Evolutionary conservation across 1,139 yeast genomes (phyloP).

Genomic region (Geotrichum reessii): DNA sequence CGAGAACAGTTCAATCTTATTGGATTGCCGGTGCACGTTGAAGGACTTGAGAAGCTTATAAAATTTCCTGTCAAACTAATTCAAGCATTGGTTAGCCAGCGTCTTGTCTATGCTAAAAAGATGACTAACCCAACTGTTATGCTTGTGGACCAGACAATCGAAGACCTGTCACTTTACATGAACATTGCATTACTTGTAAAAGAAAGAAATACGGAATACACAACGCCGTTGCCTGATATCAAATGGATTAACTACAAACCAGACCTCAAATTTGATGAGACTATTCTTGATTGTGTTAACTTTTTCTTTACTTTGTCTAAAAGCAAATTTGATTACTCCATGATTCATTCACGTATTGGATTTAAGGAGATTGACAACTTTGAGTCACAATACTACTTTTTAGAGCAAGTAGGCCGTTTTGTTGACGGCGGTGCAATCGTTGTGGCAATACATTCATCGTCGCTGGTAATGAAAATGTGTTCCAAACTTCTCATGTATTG

Average conservation of each 20-base stretch:
- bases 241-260: conserved; percentile 73
- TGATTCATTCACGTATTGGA: conserved; percentile 51
- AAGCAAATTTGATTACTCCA: conserved; percentile 71
- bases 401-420: conserved; percentile 64
- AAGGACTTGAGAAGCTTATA: conserved; percentile 60
- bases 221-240: conserved; percentile 52
- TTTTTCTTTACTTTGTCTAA: conserved; percentile 67
- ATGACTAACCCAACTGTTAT: conserved; percentile 82
- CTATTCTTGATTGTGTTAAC: conserved; percentile 67
- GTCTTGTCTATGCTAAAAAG: conserved; percentile 73
- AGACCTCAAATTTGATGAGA: conserved; percentile 64
- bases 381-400: conserved; percentile 64
- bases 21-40: conserved; percentile 71
- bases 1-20: conserved; percentile 59
- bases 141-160: conserved; percentile 93
- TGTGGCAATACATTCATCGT: conserved; percentile 63
- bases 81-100: conserved; percentile 69
- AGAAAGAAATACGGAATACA: conserved; percentile 57
- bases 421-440: conserved; percentile 79
- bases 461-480: conserved; percentile 60
- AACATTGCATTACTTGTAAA: conserved; percentile 72
- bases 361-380: conserved; percentile 90
- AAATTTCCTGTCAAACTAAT: conserved; percentile 74
- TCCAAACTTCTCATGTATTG: conserved; percentile 66
- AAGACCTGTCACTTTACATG: conserved; percentile 73